Base-by-base conservation (phyloP, 2,329 filamentous ascomycete genomes). In the Trichoderma simmonsii region DNA sequence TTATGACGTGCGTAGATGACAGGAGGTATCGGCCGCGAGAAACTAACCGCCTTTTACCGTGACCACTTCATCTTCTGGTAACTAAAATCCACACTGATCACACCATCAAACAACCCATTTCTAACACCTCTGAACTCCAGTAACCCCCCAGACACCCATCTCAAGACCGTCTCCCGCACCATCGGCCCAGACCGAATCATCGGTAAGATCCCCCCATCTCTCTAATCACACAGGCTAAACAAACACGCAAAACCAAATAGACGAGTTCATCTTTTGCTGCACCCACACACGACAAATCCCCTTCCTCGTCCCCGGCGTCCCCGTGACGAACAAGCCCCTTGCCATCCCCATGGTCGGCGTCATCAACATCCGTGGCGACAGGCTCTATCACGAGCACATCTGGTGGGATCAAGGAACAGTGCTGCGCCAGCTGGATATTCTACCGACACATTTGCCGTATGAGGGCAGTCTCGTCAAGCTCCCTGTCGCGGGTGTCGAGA, bases 101-200 rank as follows among this genome's bases (percentile, higher is more conserved):
- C 26, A 5, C n/a, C 26, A 34, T 5, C 48, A 24, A 51, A 24
- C n/a, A 3, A 48, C 32, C 63, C 4, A 0, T 39, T 26, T 26
- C 36, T 34, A 12, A 48, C 39, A 7, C 14, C 18, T 32, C 18
- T 14, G 39, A 30, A 30, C n/a, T 12, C 9, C 43, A 88, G 84
- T 72, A 94, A 94, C 74, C 89, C 92, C 0, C 83, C 84, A 0
- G 91, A 93, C 74, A 89, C 90, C 0, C 81, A 82, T 5, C 82
- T 94, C 9, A 88, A 92, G 75, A 86, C 93, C 2, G 84, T 93
- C 51, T 91, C 89, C 72, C 86, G 92, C 1, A 93, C 91, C 0
- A 83, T 93, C 0, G 92, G 91, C 0, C 85, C 90, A 1, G 91
- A 94, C 76, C 86, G 92, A 1, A 85, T 94, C 0, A 86, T 93